Evolutionary conservation across 2,329 filamentous ascomycete species (phyloP).

Genomic region (Fusarium guadeloupense): DNA sequence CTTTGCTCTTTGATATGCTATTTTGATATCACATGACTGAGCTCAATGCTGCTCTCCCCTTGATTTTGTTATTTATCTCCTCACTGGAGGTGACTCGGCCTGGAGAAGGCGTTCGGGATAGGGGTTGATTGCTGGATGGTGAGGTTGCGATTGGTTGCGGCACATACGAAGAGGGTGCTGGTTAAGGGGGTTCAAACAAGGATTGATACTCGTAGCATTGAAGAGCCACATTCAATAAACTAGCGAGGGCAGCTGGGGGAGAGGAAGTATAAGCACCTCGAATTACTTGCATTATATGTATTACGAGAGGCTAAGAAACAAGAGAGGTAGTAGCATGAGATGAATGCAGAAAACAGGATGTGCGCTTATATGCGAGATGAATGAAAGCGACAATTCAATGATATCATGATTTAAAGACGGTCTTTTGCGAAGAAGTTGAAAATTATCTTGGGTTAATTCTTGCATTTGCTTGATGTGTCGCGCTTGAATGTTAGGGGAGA

Average conservation of each 20-base stretch:
- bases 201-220: background rate
- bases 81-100: conserved; percentile 30
- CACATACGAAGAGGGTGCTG: conserved; percentile 11
- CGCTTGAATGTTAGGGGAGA: too few relatives aligned
- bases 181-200: conserved; percentile 19
- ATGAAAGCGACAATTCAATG: conserved; percentile 41
- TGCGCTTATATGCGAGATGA: conserved; percentile 38
- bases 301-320: conserved; percentile 4
- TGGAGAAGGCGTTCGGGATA: conserved; percentile 28
- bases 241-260: background rate
- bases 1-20: conserved; percentile 16
- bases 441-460: too few relatives aligned
- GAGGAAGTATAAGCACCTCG: background rate
- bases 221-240: background rate
- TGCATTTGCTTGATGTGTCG: too few relatives aligned
- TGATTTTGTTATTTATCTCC: conserved; percentile 29
- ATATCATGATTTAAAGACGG: conserved; percentile 18
- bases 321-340: background rate
- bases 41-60: conserved; percentile 35
- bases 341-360: conserved; percentile 17
- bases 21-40: conserved; percentile 41
- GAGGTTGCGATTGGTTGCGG: background rate
- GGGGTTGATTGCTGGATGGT: background rate
- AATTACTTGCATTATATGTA: conserved; percentile 16
- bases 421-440: too few relatives aligned